Evolutionary conservation across 2,329 filamentous ascomycete genomes (phyloP).

Genomic region (Volutella citrinella): DNA sequence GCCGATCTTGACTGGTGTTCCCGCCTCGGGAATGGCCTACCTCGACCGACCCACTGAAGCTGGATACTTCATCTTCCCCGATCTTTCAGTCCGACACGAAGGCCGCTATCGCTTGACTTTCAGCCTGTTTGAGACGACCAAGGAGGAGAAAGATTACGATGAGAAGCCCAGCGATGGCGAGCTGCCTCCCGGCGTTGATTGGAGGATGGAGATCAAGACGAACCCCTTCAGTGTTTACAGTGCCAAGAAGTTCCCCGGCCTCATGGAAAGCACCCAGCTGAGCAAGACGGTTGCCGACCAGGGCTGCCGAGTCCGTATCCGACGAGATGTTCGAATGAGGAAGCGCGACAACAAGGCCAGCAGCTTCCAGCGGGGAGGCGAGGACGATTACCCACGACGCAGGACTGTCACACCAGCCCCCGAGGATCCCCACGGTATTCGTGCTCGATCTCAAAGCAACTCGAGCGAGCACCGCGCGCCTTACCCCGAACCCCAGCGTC

Average conservation of each 20-base stretch:
- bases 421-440: slow-evolving; percentile 33
- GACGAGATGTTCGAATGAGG: slow-evolving; percentile 90
- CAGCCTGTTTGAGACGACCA: slow-evolving; percentile 90
- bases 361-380: slow-evolving; percentile 46
- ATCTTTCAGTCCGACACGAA: slow-evolving; percentile 93
- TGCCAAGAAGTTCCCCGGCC: slow-evolving; percentile 96
- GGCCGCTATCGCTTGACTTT: slow-evolving; percentile 90
- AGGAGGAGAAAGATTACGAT: slow-evolving; percentile 78
- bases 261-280: slow-evolving; percentile 83
- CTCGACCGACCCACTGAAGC: slow-evolving; percentile 77
- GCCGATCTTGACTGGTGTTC: slow-evolving; percentile 88
- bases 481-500: slow-evolving; percentile 41
- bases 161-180: slow-evolving; percentile 42
- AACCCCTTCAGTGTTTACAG: slow-evolving; percentile 85
- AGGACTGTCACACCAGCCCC: slow-evolving; percentile 34
- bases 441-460: slow-evolving; percentile 60
- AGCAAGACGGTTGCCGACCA: slow-evolving; percentile 94
- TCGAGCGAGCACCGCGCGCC: slow-evolving; percentile 48
- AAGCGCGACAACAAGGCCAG: slow-evolving; percentile 69
- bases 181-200: slow-evolving; percentile 63
- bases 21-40: slow-evolving; percentile 93
- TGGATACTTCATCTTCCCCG: slow-evolving; percentile 97
- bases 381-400: slow-evolving; percentile 55
- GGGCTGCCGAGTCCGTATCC: slow-evolving; percentile 92
- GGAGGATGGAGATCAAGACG: slow-evolving; percentile 88